Evolutionary conservation across 768 basidiomycete genomes (phyloP).

Genomic region (Thelephora aurantiotincta): DNA sequence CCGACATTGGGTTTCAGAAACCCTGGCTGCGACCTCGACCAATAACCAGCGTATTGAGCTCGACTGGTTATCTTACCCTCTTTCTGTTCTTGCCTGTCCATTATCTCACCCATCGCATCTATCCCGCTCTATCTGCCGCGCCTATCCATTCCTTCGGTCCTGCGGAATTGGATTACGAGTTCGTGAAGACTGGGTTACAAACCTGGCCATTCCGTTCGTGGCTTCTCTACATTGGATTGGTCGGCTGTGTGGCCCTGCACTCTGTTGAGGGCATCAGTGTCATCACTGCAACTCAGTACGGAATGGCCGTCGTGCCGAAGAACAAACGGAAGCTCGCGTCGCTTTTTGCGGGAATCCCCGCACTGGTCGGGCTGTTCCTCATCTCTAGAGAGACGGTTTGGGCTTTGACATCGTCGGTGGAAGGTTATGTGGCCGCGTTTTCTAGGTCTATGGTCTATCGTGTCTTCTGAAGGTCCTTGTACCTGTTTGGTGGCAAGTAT

Average conservation of each 20-base stretch:
- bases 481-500: too few species aligned
- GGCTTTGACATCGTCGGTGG: conserved; percentile 34
- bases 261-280: conserved; percentile 43
- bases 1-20: conserved; percentile 4
- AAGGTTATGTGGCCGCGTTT: conserved; percentile 39
- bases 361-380: conserved; percentile 38
- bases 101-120: conserved; percentile 48
- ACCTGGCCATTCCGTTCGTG: conserved; percentile 49
- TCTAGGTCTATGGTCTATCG: conserved; percentile 31
- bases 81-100: conserved; percentile 55
- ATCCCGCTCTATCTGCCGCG: conserved; percentile 28
- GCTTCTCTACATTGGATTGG: conserved; percentile 49
- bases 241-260: conserved; percentile 43
- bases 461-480: conserved; percentile 13
- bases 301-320: conserved; percentile 14
- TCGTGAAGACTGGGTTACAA: conserved; percentile 58
- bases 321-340: conserved; percentile 18
- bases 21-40: conserved; percentile 9
- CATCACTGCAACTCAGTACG: conserved; percentile 37
- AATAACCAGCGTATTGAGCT: conserved; percentile 30
- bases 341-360: conserved; percentile 30
- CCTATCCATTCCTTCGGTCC: conserved; percentile 53
- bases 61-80: conserved; percentile 49
- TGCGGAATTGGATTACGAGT: conserved; percentile 70
- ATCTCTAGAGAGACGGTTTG: conserved; percentile 45